phyloP scores from a whole-genome alignment of 2,329 filamentous ascomycete genomes.

The Ophiocordyceps sinensis region DNA sequence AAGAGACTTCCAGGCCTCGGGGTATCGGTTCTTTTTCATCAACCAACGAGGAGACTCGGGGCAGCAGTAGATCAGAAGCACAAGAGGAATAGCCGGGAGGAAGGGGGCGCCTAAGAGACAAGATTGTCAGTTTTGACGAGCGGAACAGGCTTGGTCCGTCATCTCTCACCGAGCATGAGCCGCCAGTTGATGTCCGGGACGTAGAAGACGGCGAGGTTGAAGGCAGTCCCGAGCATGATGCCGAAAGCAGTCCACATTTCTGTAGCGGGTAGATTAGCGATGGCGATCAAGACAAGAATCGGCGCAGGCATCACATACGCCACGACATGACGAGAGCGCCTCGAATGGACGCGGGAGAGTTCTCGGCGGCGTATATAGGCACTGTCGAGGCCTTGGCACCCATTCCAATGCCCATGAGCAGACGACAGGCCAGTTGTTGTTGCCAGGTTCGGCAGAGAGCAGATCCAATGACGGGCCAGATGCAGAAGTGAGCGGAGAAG shows the following conservation, averaged over 20 bases:
- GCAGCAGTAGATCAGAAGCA: constrained; percentile 42
- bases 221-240: constrained; percentile 28
- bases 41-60: constrained; percentile 51
- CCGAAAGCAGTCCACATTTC: constrained; percentile 49
- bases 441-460: constrained; percentile 53
- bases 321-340: constrained; percentile 73
- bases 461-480: constrained; percentile 47
- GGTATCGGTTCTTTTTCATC: constrained; percentile 49
- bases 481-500: constrained; percentile 57
- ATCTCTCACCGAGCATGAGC: constrained; percentile 28
- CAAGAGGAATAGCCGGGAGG: constrained; percentile 38
- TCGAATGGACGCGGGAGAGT: constrained; percentile 50
- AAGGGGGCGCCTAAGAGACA: constrained; percentile 34
- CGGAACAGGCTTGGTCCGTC: too few species aligned
- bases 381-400: constrained; percentile 51
- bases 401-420: constrained; percentile 56
- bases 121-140: neutral
- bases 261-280: constrained; percentile 14
- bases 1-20: constrained; percentile 44
- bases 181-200: constrained; percentile 18
- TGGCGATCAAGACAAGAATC: too few species aligned
- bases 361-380: constrained; percentile 64
- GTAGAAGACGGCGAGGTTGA: constrained; percentile 17
- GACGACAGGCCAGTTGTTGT: constrained; percentile 50
- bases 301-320: constrained; percentile 18